Evolutionary conservation across 139 green algal genomes (phyloP).

Genomic region (Closterium sp.): DNA sequence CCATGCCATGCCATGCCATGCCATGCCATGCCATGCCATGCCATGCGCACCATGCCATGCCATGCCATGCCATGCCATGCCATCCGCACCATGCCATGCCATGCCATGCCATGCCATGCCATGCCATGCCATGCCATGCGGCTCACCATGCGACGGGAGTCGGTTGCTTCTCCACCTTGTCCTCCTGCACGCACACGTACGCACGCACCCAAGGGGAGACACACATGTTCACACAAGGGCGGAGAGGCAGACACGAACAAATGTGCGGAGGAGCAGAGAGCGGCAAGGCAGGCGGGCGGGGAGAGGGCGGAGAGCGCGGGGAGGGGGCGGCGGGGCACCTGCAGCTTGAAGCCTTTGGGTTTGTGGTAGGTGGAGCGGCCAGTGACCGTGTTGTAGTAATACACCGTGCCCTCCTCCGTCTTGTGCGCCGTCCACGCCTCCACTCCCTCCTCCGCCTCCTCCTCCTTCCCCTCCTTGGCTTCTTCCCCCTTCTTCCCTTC

Average conservation of each 20-base stretch:
- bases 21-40: too few species aligned
- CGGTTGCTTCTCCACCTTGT: background rate
- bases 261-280: background rate
- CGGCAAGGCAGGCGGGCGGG: background rate
- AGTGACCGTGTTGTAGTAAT: conserved; percentile 76
- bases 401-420: conserved; percentile 61
- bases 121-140: too few species aligned
- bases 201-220: background rate
- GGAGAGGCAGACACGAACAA: background rate
- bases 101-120: too few species aligned
- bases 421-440: conserved; percentile 68
- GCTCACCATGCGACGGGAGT: conserved; percentile 1
- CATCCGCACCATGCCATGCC: too few species aligned
- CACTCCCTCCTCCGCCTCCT: conserved; percentile 4
- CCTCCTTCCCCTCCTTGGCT: conserved; percentile 15
- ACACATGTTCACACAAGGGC: background rate
- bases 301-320: background rate
- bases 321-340: background rate
- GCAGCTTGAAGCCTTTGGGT: conserved; percentile 56
- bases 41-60: too few species aligned
- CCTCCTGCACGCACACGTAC: background rate
- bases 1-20: too few species aligned
- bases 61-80: too few species aligned
- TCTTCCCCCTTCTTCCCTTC: background rate
- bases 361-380: conserved; percentile 61